Evolutionary conservation across 208 protist species (phyloP).

Genomic region (Leishmania amazonensis): DNA sequence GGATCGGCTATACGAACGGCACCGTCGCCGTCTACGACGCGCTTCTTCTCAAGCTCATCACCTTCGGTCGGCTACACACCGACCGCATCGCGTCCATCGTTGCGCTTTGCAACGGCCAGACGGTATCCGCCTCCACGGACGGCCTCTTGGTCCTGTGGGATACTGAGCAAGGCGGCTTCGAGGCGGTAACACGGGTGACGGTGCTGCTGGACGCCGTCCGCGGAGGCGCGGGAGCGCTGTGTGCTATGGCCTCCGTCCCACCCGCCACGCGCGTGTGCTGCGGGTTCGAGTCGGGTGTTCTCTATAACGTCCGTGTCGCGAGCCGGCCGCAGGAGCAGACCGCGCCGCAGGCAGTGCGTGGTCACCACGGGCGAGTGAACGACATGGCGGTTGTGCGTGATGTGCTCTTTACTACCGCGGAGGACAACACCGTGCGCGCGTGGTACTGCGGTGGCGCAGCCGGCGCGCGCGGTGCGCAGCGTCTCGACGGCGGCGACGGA

Average conservation of each 20-base stretch:
- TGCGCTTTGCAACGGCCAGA: conserved; percentile 17
- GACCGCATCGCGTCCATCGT: conserved; percentile 46
- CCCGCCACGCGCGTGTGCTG: conserved; percentile 48
- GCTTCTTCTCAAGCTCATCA: conserved; percentile 63
- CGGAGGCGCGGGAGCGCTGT: conserved; percentile 14
- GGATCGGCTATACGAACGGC: conserved; percentile 78
- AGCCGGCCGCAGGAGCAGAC: conserved; percentile 48
- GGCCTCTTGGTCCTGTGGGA: conserved; percentile 85
- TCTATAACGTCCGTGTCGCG: conserved; percentile 52
- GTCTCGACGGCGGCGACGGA: background rate
- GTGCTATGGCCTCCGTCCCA: conserved; percentile 19
- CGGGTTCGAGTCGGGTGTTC: conserved; percentile 56
- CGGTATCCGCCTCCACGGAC: conserved; percentile 75
- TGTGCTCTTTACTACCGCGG: conserved; percentile 76
- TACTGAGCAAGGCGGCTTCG: conserved; percentile 66
- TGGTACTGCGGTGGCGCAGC: conserved; percentile 46
- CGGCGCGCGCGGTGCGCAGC: background rate
- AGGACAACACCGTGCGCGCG: conserved; percentile 72
- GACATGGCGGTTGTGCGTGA: conserved; percentile 60
- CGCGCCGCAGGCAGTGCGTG: conserved; percentile 33
- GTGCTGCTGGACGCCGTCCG: conserved; percentile 22
- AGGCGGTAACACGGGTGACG: conserved; percentile 63
- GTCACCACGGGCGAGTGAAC: conserved; percentile 63
- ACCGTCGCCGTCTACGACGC: conserved; percentile 80
- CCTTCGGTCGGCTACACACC: conserved; percentile 63